These are phyloP conservation scores for Bryopsis sp. DNA, from an alignment of 139 green algal genomes.

Conservation along the genomic window DNA sequence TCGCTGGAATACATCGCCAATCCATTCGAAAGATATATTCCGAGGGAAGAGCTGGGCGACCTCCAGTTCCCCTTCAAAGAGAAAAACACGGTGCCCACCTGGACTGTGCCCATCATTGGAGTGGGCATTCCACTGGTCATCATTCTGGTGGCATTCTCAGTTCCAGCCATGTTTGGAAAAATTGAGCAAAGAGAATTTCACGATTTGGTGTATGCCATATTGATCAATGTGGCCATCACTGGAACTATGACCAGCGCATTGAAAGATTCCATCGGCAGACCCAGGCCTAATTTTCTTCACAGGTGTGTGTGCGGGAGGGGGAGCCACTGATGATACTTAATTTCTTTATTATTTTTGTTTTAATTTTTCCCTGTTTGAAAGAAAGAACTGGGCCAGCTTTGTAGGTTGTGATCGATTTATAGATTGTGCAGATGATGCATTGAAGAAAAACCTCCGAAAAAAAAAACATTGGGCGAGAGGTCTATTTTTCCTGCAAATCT, in stretches of 20 bases:
- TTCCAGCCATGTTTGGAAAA: background rate
- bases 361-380: background rate
- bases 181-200: slow-evolving; percentile 11
- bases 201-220: background rate
- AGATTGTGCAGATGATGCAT: background rate
- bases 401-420: background rate
- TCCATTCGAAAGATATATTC: background rate
- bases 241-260: background rate
- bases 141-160: slow-evolving; percentile 18
- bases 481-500: background rate
- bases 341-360: background rate
- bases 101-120: slow-evolving; percentile 29
- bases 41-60: background rate
- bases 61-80: slow-evolving; percentile 6
- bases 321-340: background rate
- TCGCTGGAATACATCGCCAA: background rate
- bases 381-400: background rate
- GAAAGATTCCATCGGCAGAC: slow-evolving; percentile 2
- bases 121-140: slow-evolving; percentile 18
- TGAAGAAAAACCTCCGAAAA: background rate
- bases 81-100: slow-evolving; percentile 35
- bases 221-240: slow-evolving; percentile 14
- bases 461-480: background rate
- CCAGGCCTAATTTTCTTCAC: background rate
- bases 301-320: slow-evolving; percentile 5